phyloP scores from a whole-genome alignment of 2,329 filamentous ascomycete species.

The Nemania sp. region DNA sequence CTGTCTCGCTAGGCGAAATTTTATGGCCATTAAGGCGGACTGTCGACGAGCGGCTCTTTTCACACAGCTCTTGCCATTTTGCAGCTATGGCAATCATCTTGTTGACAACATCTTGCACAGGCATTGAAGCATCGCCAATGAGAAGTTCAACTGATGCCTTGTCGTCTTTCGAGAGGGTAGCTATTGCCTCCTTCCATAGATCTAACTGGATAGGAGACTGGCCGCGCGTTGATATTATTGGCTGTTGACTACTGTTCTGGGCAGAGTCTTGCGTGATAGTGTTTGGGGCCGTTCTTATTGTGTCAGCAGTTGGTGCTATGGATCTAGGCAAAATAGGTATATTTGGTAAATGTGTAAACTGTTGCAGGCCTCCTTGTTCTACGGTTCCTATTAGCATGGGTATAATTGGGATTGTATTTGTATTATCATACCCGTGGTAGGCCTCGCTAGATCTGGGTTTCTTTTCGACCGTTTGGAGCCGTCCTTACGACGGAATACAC shows the following conservation, averaged over 20 bases:
- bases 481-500: not conserved
- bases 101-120: not conserved
- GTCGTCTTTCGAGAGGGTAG: conserved; percentile 18
- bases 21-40: not conserved
- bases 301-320: not conserved
- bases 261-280: not conserved
- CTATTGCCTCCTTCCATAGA: conserved; percentile 27
- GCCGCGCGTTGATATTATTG: too few species aligned
- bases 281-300: not conserved
- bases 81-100: conserved; percentile 15
- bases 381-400: conserved; percentile 5
- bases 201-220: not conserved
- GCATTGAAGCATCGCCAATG: not conserved
- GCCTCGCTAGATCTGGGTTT: not conserved
- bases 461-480: not conserved
- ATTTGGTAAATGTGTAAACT: not conserved
- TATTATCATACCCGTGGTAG: conserved; percentile 4
- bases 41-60: conserved; percentile 4
- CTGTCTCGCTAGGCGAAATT: conserved; percentile 10
- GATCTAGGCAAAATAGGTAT: not conserved
- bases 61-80: conserved; percentile 14
- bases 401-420: not conserved
- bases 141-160: not conserved
- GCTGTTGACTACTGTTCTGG: conserved; percentile 5
- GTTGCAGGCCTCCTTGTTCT: not conserved